Evolutionary conservation across 192 early-diverging fungal species (phyloP), one percentile per base, ranked within the genome.

Genomic region (Podila clonocystis): DNA sequence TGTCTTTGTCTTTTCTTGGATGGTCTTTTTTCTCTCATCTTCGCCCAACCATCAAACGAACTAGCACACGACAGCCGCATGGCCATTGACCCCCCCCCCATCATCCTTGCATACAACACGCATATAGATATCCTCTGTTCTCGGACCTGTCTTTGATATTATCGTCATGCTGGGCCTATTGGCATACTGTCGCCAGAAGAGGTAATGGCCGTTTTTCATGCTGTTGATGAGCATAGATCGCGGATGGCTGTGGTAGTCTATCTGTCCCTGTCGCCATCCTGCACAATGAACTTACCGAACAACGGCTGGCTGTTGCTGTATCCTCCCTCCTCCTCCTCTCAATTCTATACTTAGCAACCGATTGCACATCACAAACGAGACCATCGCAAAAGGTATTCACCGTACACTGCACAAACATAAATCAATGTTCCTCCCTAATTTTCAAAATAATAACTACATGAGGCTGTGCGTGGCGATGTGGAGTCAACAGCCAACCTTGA

Each of bases 81-180:
- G 2, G 22, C 52, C 8, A 22, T 9, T 24, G 11, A 24, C 52
- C 52, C 2, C 24, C 24, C 52, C 52, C 17, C 24, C 24, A 9
- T 55, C 52, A 22, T 24, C 52, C 6, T 55, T n/a, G 20, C 52
- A 55, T 55, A 55, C 24, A 8, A 24, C 24, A 26, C 41, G 17
- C 41, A 50, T 73, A 50, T 73, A 80, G 77, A 73, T 80, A 31
- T 80, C 77, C 3, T 69, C 77, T 4, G 22, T 80, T 0, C 67
- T 80, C 36, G 77, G 77, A 38, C 77, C 77, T 30, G 38, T 80
- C 4, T 80, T 80, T 61, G 77, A 80, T 50, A 80, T 80, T 26
- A 45, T 69, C 26, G 70, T 80, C 3, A 80, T 80, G 77, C 77
- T 80, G 22, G 70, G 77, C 45, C 63, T 80, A 22, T 65, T 73